Evolutionary conservation across 768 basidiomycete genomes (phyloP).

Genomic region (Amanita rimosa): DNA sequence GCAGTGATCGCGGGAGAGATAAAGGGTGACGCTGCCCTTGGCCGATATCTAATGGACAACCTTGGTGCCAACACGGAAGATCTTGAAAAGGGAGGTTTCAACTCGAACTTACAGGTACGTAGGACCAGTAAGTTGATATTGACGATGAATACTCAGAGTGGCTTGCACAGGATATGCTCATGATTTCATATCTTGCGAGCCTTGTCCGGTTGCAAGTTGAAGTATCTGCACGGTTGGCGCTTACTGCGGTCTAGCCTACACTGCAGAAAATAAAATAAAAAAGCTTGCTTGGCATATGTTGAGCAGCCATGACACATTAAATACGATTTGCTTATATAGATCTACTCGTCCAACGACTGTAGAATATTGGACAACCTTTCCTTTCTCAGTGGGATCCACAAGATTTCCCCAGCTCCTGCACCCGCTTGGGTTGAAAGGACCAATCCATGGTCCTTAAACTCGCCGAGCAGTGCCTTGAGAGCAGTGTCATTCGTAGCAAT

Average conservation of each 20-base stretch:
- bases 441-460: slow-evolving; percentile 86
- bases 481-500: slow-evolving; percentile 85
- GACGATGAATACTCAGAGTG: not conserved
- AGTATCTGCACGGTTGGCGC: slow-evolving; percentile 76
- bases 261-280: no score
- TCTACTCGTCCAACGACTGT: slow-evolving; percentile 6
- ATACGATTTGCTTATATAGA: not conserved
- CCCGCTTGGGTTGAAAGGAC: slow-evolving; percentile 44
- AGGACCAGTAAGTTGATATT: not conserved
- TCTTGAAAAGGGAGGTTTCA: slow-evolving; percentile 63
- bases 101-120: slow-evolving; percentile 61
- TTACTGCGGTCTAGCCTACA: slow-evolving; percentile 35
- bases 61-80: slow-evolving; percentile 62
- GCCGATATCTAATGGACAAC: slow-evolving; percentile 86
- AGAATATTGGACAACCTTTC: slow-evolving; percentile 52
- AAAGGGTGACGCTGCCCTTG: slow-evolving; percentile 75
- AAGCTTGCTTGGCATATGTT: no score
- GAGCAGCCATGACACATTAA: not conserved
- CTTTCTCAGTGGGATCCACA: slow-evolving; percentile 84
- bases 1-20: slow-evolving; percentile 69
- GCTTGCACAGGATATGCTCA: slow-evolving; percentile 68
- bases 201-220: slow-evolving; percentile 91
- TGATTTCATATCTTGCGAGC: slow-evolving; percentile 92
- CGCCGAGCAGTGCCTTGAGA: slow-evolving; percentile 69
- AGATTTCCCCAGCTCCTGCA: slow-evolving; percentile 38